Evolutionary conservation across 2,329 filamentous ascomycete species (phyloP), one percentile per base, ranked within the genome.

Genomic region (Dissoconium aciculare): DNA sequence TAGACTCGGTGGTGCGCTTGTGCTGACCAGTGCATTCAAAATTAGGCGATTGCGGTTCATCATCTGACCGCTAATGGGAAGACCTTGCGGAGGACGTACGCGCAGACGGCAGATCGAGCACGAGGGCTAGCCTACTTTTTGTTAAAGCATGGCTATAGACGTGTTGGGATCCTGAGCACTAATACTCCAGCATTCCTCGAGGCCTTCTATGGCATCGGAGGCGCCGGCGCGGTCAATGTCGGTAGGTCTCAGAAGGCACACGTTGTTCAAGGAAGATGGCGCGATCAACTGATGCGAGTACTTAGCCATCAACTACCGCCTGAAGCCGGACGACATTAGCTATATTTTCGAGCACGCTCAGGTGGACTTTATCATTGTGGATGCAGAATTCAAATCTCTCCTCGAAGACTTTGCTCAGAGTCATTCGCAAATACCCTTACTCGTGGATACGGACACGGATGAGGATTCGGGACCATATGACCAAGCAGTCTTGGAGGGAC

Each of bases 121-220:
- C 64, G 81, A 25, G 89, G 87, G 1, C 62, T 98, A 11, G 85
- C 84, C 10, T 95, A 92, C 57, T 95, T 78, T 53, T 53, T 98
- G 34, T 69, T 70, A 44, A 81, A 80, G 53, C 71, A 80, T 49
- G 67, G 69, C 4, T 74, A 72, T 48, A 77, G 72, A 47, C 69
- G 80, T 36, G 78, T 95, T 4, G 89, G 89, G 5, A 76, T 98
- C 28, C 64, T 98, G 8, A 76, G 74, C 5, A 81, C 89, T 3
- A 98, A 98, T 53, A 98, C 89, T 1, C 89, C 89, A 0, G 85
- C 85, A 0, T 95, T 95, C 47, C 64, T 98, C 15, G 87, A 95
- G 58, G 71, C 74, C 5, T 81, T 93, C 38, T 98, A 82, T 50
- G 89, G 80, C 2, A 78, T 94, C 43, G 76, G 75, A 1, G 85